These are phyloP conservation scores for Ilyonectria robusta DNA, from an alignment of 2,329 filamentous ascomycete genomes.

Conservation along the genomic window DNA sequence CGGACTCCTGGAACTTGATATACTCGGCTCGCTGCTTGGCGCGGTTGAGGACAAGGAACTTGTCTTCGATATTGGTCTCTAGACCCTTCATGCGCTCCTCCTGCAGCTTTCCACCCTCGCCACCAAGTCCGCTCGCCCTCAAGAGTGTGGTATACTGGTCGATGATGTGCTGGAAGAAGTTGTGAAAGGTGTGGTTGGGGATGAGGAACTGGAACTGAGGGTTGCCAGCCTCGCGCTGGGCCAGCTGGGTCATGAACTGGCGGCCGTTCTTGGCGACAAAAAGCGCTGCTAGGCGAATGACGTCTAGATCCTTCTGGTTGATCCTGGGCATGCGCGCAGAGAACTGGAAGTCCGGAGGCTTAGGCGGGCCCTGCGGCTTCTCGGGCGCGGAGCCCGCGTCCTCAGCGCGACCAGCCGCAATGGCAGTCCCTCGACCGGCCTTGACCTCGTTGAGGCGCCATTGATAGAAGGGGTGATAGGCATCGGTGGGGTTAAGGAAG, in stretches of 20 bases:
- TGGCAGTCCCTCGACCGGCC: slow-evolving; percentile 83
- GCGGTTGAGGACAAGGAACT: slow-evolving; percentile 82
- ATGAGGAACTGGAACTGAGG: slow-evolving; percentile 97
- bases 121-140: slow-evolving; percentile 76
- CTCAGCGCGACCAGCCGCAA: slow-evolving; percentile 81
- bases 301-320: slow-evolving; percentile 89
- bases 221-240: slow-evolving; percentile 90
- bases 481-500: slow-evolving; percentile 84
- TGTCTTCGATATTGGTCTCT: slow-evolving; percentile 81
- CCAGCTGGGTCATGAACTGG: slow-evolving; percentile 90
- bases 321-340: slow-evolving; percentile 98
- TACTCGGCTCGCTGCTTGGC: slow-evolving; percentile 92
- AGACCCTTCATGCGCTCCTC: slow-evolving; percentile 81
- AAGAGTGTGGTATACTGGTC: slow-evolving; percentile 93
- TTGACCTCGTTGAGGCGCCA: slow-evolving; percentile 92
- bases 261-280: slow-evolving; percentile 95
- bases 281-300: slow-evolving; percentile 83
- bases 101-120: slow-evolving; percentile 76
- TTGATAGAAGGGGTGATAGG: slow-evolving; percentile 89
- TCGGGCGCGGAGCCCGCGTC: slow-evolving; percentile 69
- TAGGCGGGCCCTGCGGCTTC: slow-evolving; percentile 85
- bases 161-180: slow-evolving; percentile 92
- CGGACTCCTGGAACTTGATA: slow-evolving; percentile 84
- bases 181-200: slow-evolving; percentile 95
- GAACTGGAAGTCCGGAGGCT: slow-evolving; percentile 91